A percentile compares a stretch with the other conserved stretches of the same genome.
phyloP scores from a whole-genome alignment of 2,329 filamentous ascomycete genomes.

The Emydomyces testavorans region DNA sequence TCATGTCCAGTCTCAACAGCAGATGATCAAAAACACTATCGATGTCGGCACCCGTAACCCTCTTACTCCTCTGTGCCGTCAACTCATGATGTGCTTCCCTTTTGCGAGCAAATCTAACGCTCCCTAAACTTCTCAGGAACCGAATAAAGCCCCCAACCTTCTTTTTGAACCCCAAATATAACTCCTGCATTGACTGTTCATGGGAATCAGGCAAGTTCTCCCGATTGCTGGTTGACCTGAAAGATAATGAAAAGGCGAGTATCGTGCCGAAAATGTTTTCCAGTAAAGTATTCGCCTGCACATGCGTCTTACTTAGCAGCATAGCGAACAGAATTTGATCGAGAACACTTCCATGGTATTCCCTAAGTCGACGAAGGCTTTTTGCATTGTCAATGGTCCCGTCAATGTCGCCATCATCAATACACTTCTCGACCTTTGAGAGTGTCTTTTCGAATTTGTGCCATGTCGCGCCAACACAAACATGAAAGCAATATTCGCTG shows the following conservation, averaged over 20 bases:
- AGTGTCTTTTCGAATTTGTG: constrained; percentile 55
- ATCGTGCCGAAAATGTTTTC: constrained; percentile 65
- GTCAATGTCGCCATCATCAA: constrained; percentile 40
- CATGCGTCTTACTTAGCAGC: constrained; percentile 62
- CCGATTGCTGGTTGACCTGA: constrained; percentile 18
- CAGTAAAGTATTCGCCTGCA: constrained; percentile 58
- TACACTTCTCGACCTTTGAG: constrained; percentile 47
- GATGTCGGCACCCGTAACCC: constrained; percentile 29
- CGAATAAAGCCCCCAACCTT: constrained; percentile 63
- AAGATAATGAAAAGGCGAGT: constrained; percentile 51
- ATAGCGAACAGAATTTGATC: constrained; percentile 64
- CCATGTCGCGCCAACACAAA: constrained; percentile 66
- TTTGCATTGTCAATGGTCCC: constrained; percentile 40
- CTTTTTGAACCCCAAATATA: constrained; percentile 58
- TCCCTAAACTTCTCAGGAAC: constrained; percentile 55
- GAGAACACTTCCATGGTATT: constrained; percentile 60
- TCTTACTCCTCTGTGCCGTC: constrained; percentile 20
- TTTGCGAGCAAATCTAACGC: constrained; percentile 3
- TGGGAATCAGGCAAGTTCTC: not conserved
- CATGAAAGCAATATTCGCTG: constrained; percentile 67
- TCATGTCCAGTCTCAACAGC: constrained; percentile 59
- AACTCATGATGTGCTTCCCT: constrained; percentile 21
- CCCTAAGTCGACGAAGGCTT: constrained; percentile 56
- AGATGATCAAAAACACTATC: constrained; percentile 57
- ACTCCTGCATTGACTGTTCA: constrained; percentile 27